Evolutionary conservation across 805 yeast species (phyloP), one percentile per base, ranked within the genome.

Genomic region (Barnettozyma salicaria): DNA sequence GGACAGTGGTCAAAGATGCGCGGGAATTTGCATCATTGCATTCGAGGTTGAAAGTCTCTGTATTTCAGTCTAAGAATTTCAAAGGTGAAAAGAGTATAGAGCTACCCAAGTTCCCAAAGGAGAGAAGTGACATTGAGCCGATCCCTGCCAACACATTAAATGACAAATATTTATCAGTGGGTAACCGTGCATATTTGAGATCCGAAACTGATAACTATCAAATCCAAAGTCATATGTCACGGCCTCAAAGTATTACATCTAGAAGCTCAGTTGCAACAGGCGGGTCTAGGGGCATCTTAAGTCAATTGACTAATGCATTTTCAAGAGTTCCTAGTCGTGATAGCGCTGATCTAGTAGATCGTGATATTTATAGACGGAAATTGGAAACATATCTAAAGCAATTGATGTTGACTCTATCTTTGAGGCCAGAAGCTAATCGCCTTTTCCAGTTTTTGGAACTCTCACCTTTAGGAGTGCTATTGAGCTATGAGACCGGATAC

Each of bases 371-470:
- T 68, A 64, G 48, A 54, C 66, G 41, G 48, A 60, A 38, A 16
- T 62, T 92, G 29, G 88, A 83, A 47, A 64, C 67, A 4, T 92
- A 89, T 55, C 66, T 92, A 38, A 73, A 76, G 31, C 68, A 72
- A 13, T 61, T 92, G 42, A 70, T 81, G 36, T 59, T 67, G 13
- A 63, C 72, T 5, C 69, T 85, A 32, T 71, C 80, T 2, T 68
- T 87, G 52, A 72, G 80, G 34, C 86, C 96, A 0, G 95, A 86
- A 50, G 78, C 94, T 0, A 88, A 87, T 53, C 68, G 81, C 41
- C 56, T 92, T 9, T 82, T 92, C 50, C 89, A 82, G 43, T 92
- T 92, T 56, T 76, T 90, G 42, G 98, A 92, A 52, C 63, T 92
- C 12, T 88, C 97, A 0, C 94, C 95, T 1, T 73, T 92, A 45